Evolutionary conservation across 164 flowering plant genomes (phyloP), one percentile per base, ranked within the genome.

Genomic region (Aristolochia fimbriata): DNA sequence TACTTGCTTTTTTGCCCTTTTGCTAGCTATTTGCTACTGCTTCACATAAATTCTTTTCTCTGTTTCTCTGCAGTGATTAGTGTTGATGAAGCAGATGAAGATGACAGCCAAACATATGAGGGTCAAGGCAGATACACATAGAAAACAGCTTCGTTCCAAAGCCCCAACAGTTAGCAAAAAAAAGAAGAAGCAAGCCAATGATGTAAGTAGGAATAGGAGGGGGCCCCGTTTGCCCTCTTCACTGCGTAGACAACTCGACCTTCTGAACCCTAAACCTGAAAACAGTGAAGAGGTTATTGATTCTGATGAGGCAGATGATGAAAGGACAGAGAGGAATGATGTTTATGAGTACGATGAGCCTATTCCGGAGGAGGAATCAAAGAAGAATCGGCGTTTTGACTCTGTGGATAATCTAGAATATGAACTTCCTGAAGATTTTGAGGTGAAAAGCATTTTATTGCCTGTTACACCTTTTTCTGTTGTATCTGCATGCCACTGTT

Each of bases 301-400:
- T 50, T 71, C 73, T 2, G 83, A 73, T 22, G 85, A 54, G 1
- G 59, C 3, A 62, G 51, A 7, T 37, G 66, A 52, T 10, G 63
- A 24, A 15, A 19, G 21, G 30, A 10, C 47, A 11, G 19, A 30
- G n/a, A 45, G 1, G n/a, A 46, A 31, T 2, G 85, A 86, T 61
- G 61, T 84, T 15, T 90, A 87, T 49, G 98, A 93, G 77, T 86
- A 86, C 49, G 91, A 87, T 21, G 94, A 88, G 62, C 78, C 49
- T 6, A 27, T 74, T 46, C 67, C 98, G 0, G 80, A 89, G 70
- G 96, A 93, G 73, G 97, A 89, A 52, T 77, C 83, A 22, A 73
- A 27, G 78, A 93, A 77, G 84, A 93, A 93, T 61, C 74, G 79
- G 23, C 72, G 97, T 16, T 90, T 65, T 56, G 97, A 90, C 37